Base-by-base conservation (phyloP, 495 filamentous ascomycete species). In the Recurvomyces mirabilis region DNA sequence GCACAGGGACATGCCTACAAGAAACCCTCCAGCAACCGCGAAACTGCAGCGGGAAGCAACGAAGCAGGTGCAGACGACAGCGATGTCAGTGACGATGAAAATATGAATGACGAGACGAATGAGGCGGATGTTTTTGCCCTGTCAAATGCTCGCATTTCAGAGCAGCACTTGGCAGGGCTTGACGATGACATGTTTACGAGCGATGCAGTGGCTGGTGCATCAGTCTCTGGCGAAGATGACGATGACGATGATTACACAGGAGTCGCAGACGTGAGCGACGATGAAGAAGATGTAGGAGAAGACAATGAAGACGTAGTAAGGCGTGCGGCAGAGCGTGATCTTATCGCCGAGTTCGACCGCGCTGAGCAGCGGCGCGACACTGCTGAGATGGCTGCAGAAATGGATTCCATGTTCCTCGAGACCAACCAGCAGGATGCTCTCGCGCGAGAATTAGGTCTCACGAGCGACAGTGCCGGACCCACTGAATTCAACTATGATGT, bases 121-220 rank as follows among this genome's bases (percentile, higher is more conserved):
- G 35, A 43, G 20, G 31, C 49, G 21, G 43, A 53, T 48, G 50
- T 3, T 1, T 25, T 24, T 38, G 43, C 50, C 50, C 50, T 53
- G 50, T 34, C 50, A 53, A 38, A 22, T 36, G 44, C 19, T 24
- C 23, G 25, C 25, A 42, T 13, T 15, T 21, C 2, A 31, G 13
- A 30, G 29, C 24, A 5, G 38, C 38, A 37, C 15, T 38, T 53
- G 50, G 44, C 50, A 53, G 50, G 50, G 50, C 32, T 38, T 15
- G 25, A 42, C 32, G 32, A 20, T 29, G 47, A 50, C 33, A 44
- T 44, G 25, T 26, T 37, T 19, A 30, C 29, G 41, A 19, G 20
- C 28, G 48, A 51, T 21, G 34, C 24, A 1, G 3, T 20, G 12
- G 44, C 30, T 2, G 45, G 40, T 23, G 45, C 44, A 1, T n/a